Base-by-base conservation (phyloP, 2,329 filamentous ascomycete genomes). In the Fusarium avenaceum region DNA sequence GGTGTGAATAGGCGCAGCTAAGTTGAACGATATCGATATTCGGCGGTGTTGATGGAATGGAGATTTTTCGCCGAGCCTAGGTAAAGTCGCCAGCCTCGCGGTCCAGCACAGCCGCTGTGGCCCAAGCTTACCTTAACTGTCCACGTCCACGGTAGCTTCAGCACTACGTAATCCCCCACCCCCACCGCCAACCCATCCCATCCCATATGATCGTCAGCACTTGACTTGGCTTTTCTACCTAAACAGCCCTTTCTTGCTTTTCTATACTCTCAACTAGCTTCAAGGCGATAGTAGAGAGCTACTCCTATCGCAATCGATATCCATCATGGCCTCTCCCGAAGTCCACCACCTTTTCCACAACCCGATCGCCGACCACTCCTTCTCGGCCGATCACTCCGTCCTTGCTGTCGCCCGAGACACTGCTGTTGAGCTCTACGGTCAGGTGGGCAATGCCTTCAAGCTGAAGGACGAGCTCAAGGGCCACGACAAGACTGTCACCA, bases 331-430 rank as follows among this genome's bases (percentile, higher is more conserved):
- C 56, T 80, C 90, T 63, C 93, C 94, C 70, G 93, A 98, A 86
- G 92, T 97, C 61, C 93, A 98, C 82, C 94, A 98, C 77, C 91
- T 99, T 71, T 99, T 99, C 84, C 94, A 98, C 84, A 89, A 91
- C 74, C 94, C 95, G 65, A 97, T 99, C 77, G 93, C 93, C 72
- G 96, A 99, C 85, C 96, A 99, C 82, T 97, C 95, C 59, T 99
- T 99, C 88, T 97, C 94, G 70, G 90, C 93, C 67, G 96, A 99
- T 82, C 92, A 90, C 78, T 85, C 90, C 79, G 94, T 91, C 28
- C 87, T 99, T 59, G 96, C 96, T 59, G 94, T 99, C 59, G 92
- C 95, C 68, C 92, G 93, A 75, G 95, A 98, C 78, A 94, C 91
- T 76, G 88, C 89, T 72, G 91, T 99, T 75, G 94, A 97, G 84